These are phyloP conservation scores for Cylindrodendrum hubeiense DNA, from an alignment of 2,329 filamentous ascomycete species.

Conservation along the genomic window DNA sequence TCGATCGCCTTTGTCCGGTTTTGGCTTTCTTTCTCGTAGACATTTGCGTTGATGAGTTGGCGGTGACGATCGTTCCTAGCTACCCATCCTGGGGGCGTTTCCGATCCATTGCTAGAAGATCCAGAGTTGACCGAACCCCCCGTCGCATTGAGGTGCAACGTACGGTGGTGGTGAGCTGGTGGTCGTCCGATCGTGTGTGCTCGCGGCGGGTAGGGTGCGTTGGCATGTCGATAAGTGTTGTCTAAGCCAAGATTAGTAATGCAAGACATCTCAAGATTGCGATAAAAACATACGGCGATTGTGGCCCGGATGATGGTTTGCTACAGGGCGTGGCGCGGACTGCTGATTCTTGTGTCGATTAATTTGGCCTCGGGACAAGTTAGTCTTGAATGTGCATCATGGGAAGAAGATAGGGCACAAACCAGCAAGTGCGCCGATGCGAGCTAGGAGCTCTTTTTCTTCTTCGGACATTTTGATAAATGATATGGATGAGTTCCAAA, in stretches of 20 bases:
- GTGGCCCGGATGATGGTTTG: constrained; percentile 44
- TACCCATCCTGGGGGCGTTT: constrained; percentile 66
- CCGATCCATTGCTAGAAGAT: constrained; percentile 52
- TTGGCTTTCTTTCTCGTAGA: constrained; percentile 81
- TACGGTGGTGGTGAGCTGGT: constrained; percentile 60
- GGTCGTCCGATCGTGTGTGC: constrained; percentile 53
- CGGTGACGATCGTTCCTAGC: constrained; percentile 81
- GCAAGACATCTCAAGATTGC: background rate
- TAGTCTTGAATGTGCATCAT: constrained; percentile 35
- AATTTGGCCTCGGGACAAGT: constrained; percentile 73
- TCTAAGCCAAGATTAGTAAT: constrained; percentile 40
- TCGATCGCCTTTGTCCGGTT: constrained; percentile 78
- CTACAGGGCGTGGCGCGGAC: constrained; percentile 52
- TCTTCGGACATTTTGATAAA: constrained; percentile 58
- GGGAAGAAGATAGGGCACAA: constrained; percentile 37
- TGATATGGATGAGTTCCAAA: background rate
- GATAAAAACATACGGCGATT: constrained; percentile 52
- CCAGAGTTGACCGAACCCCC: constrained; percentile 52
- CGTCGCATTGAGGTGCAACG: constrained; percentile 72
- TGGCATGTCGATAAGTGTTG: constrained; percentile 48
- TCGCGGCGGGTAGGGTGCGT: constrained; percentile 50
- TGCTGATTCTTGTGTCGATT: constrained; percentile 81
- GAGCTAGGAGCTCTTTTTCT: constrained; percentile 65
- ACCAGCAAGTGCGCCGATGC: constrained; percentile 66
- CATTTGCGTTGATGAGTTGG: constrained; percentile 84